Evolutionary conservation across 129 eudicot species (phyloP), one percentile per base, ranked within the genome.

Genomic region (Calendula officinalis): DNA sequence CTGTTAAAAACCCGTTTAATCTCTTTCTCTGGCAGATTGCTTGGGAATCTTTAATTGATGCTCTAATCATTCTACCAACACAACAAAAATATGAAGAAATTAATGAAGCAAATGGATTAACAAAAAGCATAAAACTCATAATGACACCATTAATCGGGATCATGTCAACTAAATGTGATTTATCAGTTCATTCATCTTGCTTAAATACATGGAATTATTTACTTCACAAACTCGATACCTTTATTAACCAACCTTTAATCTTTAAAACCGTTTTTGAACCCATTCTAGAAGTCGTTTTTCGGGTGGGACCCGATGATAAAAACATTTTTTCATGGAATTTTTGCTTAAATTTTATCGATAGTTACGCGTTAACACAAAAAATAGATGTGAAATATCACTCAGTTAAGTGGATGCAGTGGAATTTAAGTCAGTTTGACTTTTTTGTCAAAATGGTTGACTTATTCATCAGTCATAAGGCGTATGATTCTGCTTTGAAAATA

Each of bases 41-140:
- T 1, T 91, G 98, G 98, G 94, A 91, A 84, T 83, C 86, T 68
- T 64, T 87, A 8, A 82, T 87, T 66, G 96, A 91, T 77, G 90
- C 94, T 50, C 77, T 91, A 49, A 67, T 87, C 59, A 64, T 57
- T 49, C 84, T 74, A 49, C 85, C 74, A 44, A 34, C 43, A 14
- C 76, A 61, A 62, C 62, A 37, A 65, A 45, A 39, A 35, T 64
- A 71, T 47, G 57, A 72, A 43, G 79, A 62, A 12, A 10, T 51
- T 33, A 15, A 37, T 78, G 85, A 83, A 77, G 77, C 56, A 12
- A 74, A 69, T 42, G 73, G 69, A 65, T 68, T 62, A 66, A 51
- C 45, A 5, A 91, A 80, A 68, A 82, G 82, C 54, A 59, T 76
- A 49, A 91, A 82, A 79, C 98, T 91, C 64, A 78, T 91, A 63